Evolutionary conservation across 257 asterid species (phyloP).

Genomic region (Solanum chilense): DNA sequence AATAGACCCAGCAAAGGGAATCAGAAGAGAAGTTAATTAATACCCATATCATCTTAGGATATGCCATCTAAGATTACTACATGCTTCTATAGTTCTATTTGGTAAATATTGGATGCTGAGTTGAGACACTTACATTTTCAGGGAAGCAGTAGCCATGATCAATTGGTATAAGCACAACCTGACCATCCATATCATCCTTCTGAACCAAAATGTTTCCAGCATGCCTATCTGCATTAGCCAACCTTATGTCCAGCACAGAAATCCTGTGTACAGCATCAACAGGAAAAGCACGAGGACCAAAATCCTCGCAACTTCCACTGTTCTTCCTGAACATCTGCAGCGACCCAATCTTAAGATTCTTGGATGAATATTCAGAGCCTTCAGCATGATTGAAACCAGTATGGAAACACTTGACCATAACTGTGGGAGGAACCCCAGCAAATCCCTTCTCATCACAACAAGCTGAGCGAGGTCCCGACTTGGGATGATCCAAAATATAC

Average conservation of each 20-base stretch:
- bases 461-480: slow-evolving; percentile 24
- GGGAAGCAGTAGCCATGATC: slow-evolving; percentile 87
- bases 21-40: background rate
- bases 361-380: slow-evolving; percentile 12
- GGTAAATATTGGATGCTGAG: background rate
- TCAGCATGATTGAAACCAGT: slow-evolving; percentile 31
- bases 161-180: slow-evolving; percentile 45
- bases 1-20: background rate
- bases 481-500: slow-evolving; percentile 59
- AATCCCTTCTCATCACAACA: slow-evolving; percentile 44
- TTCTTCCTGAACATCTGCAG: slow-evolving; percentile 69
- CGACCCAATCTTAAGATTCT: slow-evolving; percentile 45
- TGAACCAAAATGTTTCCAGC: slow-evolving; percentile 64
- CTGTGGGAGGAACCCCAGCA: slow-evolving; percentile 70
- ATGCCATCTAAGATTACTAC: background rate
- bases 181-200: slow-evolving; percentile 36
- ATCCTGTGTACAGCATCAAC: slow-evolving; percentile 68
- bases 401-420: slow-evolving; percentile 48
- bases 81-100: background rate
- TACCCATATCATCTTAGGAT: background rate
- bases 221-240: slow-evolving; percentile 73
- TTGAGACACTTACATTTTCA: slow-evolving; percentile 41
- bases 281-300: slow-evolving; percentile 61
- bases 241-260: slow-evolving; percentile 57
- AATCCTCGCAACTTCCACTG: slow-evolving; percentile 73